Evolutionary conservation across 2,329 filamentous ascomycete genomes (phyloP), one percentile per base, ranked within the genome.

Genomic region (Penicillium olsonii): DNA sequence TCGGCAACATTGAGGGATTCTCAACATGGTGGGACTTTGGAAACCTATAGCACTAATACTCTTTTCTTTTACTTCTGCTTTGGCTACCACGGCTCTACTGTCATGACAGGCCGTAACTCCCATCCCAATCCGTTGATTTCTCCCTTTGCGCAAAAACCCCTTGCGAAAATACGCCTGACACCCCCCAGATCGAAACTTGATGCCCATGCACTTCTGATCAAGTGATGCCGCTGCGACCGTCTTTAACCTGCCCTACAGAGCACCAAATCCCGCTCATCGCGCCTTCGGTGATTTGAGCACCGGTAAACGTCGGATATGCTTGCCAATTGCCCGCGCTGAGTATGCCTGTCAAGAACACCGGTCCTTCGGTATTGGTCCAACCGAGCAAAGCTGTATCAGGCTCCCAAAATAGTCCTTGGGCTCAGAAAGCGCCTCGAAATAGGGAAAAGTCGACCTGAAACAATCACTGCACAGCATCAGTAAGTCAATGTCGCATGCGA

Each of bases 401-500:
- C 76, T 24, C 5, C 82, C 82, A 57, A 78, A 86, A 62, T 78
- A 83, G 38, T 78, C 74, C 2, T 71, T 73, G 0, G 72, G 71
- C 56, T 84, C 80, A 22, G 68, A 74, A 0, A 83, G 83, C 1
- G 82, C 81, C 67, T 83, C 84, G 50, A 87, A 83, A 3, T 83
- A 77, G 66, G 87, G 84, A 45, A 84, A 82, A 0, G 83, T 85
- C 34, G 78, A 83, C 68, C 86, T 87, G 72, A 87, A 85, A 17
- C 83, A 77, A 64, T 87, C 84, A 61, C 87, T 84, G 22, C 84
- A 85, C 35, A 75, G 79, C 84, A 87, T 86, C 14, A 87, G 72
- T 46, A 87, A 69, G 61, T 87, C 84, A 52, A 86, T 83, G 57
- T 85, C 86, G 66, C 83, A 86, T 8, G 87, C 79, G 47, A 84